These are phyloP conservation scores for Eucalyptus dawsonii DNA, from an alignment of 345 rosid genomes.

Conservation along the genomic window DNA sequence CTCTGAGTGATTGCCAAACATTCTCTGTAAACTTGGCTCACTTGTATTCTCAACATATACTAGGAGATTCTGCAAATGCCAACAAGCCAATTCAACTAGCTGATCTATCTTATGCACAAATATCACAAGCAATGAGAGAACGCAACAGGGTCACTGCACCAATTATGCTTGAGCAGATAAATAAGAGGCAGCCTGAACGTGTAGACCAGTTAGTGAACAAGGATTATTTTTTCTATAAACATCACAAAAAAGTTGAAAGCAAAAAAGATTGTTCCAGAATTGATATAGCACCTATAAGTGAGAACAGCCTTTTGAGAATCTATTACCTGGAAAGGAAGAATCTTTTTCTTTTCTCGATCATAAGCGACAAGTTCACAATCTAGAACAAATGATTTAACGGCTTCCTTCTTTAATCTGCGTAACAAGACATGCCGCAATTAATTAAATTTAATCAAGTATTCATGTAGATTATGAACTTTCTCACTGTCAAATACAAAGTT, in stretches of 20 bases:
- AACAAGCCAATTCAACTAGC: neutral
- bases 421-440: neutral
- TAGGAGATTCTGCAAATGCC: neutral
- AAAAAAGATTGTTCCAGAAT: neutral
- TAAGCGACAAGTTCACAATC: conserved; percentile 94
- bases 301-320: neutral
- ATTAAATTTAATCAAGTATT: neutral
- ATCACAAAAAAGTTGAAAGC: neutral
- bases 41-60: neutral
- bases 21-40: neutral
- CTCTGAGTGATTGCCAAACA: neutral
- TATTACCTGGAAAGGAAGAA: conserved; percentile 88
- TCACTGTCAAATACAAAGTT: neutral
- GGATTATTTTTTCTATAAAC: neutral
- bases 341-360: conserved; percentile 61
- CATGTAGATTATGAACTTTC: neutral
- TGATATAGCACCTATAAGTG: neutral
- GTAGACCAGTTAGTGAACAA: neutral
- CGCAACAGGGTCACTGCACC: neutral
- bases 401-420: conserved; percentile 66
- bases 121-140: neutral
- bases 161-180: neutral
- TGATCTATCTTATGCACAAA: neutral
- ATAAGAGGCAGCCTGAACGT: neutral
- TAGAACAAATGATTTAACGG: conserved; percentile 66